Conservation (phyloP, 2,329 filamentous ascomycete genomes). For the Penicillium sp. region DNA sequence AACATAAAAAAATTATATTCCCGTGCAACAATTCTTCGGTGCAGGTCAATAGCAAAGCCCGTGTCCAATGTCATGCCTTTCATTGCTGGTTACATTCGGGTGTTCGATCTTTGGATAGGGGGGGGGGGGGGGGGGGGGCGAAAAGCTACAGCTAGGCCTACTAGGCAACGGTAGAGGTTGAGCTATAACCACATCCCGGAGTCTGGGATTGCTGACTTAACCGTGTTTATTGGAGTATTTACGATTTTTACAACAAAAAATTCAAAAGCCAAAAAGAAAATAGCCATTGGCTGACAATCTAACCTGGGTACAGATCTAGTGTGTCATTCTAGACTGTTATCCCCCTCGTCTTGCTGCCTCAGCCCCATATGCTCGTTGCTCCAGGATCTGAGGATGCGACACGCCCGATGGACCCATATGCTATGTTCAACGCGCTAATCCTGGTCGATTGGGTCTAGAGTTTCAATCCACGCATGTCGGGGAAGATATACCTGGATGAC, state of each 20-base stretch:
- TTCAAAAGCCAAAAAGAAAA: not conserved
- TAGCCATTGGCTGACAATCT: slow-evolving; percentile 12
- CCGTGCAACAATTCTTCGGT: slow-evolving; percentile 9
- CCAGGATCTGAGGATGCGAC: slow-evolving; percentile 21
- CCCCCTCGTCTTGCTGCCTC: slow-evolving; percentile 15
- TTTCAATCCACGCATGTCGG: not conserved
- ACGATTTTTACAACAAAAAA: slow-evolving; percentile 8
- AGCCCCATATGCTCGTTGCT: slow-evolving; percentile 20
- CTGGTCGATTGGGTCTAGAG: slow-evolving; percentile 7
- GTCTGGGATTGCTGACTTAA: slow-evolving; percentile 6
- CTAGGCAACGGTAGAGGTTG: slow-evolving; percentile 8
- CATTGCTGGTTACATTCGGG: slow-evolving; percentile 20
- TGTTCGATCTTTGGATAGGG: slow-evolving; percentile 12
- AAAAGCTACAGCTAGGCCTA: not conserved
- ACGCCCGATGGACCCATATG: not conserved
- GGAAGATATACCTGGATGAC: not conserved
- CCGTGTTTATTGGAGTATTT: slow-evolving; percentile 4
- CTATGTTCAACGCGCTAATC: not conserved
- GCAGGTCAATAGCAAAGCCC: slow-evolving; percentile 5
- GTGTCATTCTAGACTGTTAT: slow-evolving; percentile 15
- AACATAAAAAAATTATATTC: not conserved
- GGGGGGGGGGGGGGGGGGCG: slow-evolving; percentile 14
- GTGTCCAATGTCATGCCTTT: slow-evolving; percentile 14
- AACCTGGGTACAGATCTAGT: slow-evolving; percentile 6
- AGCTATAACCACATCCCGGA: slow-evolving; percentile 7